Evolutionary conservation across 257 asterid species (phyloP), one percentile per base, ranked within the genome.

Genomic region (Apocynum venetum): DNA sequence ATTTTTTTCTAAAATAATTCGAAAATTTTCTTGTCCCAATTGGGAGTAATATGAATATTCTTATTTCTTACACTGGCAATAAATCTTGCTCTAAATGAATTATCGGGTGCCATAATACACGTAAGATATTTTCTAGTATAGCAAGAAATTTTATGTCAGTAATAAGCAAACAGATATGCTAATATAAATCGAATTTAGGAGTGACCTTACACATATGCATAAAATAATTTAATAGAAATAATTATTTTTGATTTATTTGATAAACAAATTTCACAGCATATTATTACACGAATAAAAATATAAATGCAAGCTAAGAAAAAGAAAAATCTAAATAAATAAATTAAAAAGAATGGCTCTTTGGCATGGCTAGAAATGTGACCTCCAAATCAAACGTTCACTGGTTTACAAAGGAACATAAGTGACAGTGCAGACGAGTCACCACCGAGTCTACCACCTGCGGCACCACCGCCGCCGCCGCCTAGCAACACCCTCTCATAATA

Each of bases 391-490:
- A 87, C 91, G 78, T 91, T 90, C 38, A 93, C 91, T 1, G 90
- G 85, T 71, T 91, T 88, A 91, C 96, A 87, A 14, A 91, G 92
- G 84, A 93, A 89, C 92, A 87, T 89, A 44, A 90, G 93, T 53
- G 96, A 93, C 74, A 86, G 46, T 17, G 87, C 71, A 7, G 87
- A 52, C 17, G 84, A 69, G 57, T 73, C 89, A 40, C 83, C 86
- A 7, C 81, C 81, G 71, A 72, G 79, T 61, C 82, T 71, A 4
- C 86, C 86, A 11, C 85, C 86, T 2, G 78, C 25, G 19, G 75
- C 57, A 31, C 85, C 80, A 0, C 84, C 81, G 0, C 78, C 79
- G n/a, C n/a, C n/a, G 9, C 81, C 90, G 48, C 82, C 81, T 38
- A 90, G 46, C 53, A 93, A 77, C 35, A 93, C 80, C 81, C 91